Base-by-base conservation (phyloP, 2,329 filamentous ascomycete species). In the Drechslerella stenobrocha region DNA sequence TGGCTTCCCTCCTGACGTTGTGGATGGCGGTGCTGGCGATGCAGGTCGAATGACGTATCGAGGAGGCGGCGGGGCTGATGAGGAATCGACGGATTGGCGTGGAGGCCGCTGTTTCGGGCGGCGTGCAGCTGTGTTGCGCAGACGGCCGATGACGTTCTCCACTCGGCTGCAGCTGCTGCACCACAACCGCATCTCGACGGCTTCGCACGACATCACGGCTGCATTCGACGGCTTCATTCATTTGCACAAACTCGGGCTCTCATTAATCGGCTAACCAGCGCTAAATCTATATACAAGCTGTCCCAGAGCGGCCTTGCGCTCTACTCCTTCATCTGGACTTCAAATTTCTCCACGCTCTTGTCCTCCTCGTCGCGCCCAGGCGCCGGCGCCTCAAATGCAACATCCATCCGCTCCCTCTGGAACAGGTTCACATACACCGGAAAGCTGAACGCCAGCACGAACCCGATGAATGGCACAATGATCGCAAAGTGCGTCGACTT, bases 391-490 rank as follows among this genome's bases (percentile, higher is more conserved):
- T 70, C 65, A 40, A 48, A 18, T 37, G 53, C 55, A 69, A 70
- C 40, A 70, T 71, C 69, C 73, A 74, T 40, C 48, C 56, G 23
- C 66, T 72, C 35, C 65, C 58, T 13, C 45, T 67, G 63, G 55
- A 50, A 67, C 32, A 75, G 73, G 48, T 75, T 75, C 22, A 82
- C 79, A 40, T 74, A 75, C 4, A 80, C 50, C 0, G 78, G 71
- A 72, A 81, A 82, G 2, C 73, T 74, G 75, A 76, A 80, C 0
- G 80, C 78, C 0, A 76, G 76, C 1, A 80, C 65, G 61, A 82
- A 81, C 71, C 81, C 81, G 2, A 75, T 75, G 42, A 81, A 69
- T 1, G 80, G 80, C 2, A 81, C 78, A 8, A 75, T 67, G 78
- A 81, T 81, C 0, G 78, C 79, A 34, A 75, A 75, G 0, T 78